Conservation (phyloP, 768 basidiomycete species). For the Trametes meyenii region DNA sequence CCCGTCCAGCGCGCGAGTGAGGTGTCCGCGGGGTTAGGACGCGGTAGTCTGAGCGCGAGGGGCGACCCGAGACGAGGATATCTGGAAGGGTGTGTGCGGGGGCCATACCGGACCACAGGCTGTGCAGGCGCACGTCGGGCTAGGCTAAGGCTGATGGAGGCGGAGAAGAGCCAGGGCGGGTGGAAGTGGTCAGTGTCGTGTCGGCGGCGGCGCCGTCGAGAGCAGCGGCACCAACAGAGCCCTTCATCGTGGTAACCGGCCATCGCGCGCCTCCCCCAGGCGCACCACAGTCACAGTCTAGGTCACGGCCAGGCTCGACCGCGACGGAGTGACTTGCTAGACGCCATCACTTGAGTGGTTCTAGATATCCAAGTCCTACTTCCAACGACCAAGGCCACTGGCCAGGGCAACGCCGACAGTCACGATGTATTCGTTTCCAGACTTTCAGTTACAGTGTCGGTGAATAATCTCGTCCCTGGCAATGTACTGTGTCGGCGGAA, state of each 20-base stretch:
- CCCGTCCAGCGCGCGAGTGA: constrained; percentile 59
- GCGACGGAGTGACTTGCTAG: too few relatives aligned
- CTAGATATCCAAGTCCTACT: too few relatives aligned
- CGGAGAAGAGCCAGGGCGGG: neutral
- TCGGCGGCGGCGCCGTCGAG: neutral
- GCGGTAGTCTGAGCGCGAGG: constrained; percentile 25
- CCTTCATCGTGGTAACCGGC: neutral
- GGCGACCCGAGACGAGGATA: constrained; percentile 29
- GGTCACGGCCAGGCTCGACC: neutral
- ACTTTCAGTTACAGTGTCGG: too few relatives aligned
- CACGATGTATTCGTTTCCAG: too few relatives aligned
- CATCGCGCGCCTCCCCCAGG: neutral
- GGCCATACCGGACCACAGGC: constrained; percentile 2
- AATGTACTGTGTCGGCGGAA: too few relatives aligned
- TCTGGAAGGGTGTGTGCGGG: constrained; percentile 17
- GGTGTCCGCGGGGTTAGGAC: constrained; percentile 60
- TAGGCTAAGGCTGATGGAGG: neutral
- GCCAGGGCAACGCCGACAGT: too few relatives aligned
- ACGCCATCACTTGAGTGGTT: too few relatives aligned
- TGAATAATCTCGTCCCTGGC: too few relatives aligned
- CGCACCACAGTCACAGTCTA: neutral
- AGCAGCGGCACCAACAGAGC: neutral
- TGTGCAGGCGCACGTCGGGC: neutral
- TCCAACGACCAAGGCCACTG: too few relatives aligned
- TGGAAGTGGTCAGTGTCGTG: neutral